These are phyloP conservation scores for Rubroboletus pulcherrimus DNA, from an alignment of 768 basidiomycete genomes.

Conservation along the genomic window DNA sequence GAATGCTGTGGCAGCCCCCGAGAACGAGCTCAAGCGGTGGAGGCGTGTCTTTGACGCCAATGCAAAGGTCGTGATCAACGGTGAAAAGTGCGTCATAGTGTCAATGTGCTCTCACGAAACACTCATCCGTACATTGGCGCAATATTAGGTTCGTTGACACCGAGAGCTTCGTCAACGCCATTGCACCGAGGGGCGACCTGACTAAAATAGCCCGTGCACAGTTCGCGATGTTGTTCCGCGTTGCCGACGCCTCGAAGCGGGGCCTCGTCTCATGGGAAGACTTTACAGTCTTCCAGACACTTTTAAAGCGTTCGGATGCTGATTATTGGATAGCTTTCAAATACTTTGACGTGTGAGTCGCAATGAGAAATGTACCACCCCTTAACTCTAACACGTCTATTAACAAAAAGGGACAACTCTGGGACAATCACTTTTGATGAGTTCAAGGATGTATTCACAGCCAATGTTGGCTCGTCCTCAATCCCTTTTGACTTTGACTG, in stretches of 20 bases:
- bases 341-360: conserved; percentile 90
- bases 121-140: conserved; percentile 1
- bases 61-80: conserved; percentile 66
- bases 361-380: neutral
- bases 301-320: conserved; percentile 90
- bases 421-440: conserved; percentile 92
- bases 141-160: conserved; percentile 72
- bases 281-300: conserved; percentile 91
- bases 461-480: conserved; percentile 70
- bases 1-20: conserved; percentile 65
- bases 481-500: conserved; percentile 97
- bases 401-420: conserved; percentile 66
- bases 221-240: conserved; percentile 85
- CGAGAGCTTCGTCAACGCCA: conserved; percentile 91
- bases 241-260: conserved; percentile 74
- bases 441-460: conserved; percentile 88
- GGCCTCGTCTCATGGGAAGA: conserved; percentile 92
- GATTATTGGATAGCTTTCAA: conserved; percentile 97
- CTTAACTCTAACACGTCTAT: conserved; percentile 6
- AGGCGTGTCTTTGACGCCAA: conserved; percentile 81
- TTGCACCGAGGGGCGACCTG: conserved; percentile 83
- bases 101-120: conserved; percentile 19
- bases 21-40: conserved; percentile 87
- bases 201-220: conserved; percentile 84
- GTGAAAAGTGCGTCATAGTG: conserved; percentile 66